A percentile compares a stretch with the other conserved stretches of the same genome.
Evolutionary conservation across 441 rosid genomes (phyloP).

Genomic region (Viola pubescens): DNA sequence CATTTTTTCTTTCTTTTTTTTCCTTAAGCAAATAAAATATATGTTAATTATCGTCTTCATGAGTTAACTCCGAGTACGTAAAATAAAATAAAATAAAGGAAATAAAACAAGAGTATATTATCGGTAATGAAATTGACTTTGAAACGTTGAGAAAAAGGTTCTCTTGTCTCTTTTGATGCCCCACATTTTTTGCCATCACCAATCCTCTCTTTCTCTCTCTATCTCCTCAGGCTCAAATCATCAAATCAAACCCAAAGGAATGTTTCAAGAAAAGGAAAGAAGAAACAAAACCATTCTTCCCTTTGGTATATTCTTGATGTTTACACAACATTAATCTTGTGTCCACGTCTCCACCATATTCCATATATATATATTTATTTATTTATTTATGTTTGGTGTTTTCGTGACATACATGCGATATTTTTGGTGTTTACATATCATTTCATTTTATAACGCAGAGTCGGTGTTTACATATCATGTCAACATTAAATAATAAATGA

Average conservation of each 20-base stretch:
- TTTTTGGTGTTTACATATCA: no score
- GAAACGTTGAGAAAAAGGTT: background rate
- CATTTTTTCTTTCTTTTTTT: no score
- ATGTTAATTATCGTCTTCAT: no score
- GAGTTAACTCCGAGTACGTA: no score
- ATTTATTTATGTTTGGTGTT: no score
- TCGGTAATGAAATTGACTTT: conserved; percentile 27
- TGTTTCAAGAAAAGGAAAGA: background rate
- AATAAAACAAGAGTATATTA: background rate
- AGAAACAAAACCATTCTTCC: background rate
- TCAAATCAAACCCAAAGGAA: background rate
- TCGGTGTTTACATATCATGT: no score
- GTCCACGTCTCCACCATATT: no score
- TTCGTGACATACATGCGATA: conserved; percentile 13
- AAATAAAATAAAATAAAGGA: no score
- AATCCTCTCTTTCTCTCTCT: background rate
- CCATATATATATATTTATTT: background rate
- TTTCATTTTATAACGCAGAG: no score
- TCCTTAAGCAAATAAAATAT: no score
- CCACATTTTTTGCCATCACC: conserved; percentile 15
- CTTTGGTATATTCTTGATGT: conserved; percentile 22
- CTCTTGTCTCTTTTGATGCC: conserved; percentile 2
- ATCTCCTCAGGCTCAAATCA: background rate
- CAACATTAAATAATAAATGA: no score
- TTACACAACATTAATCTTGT: conserved; percentile 4